Evolutionary conservation across 805 yeast genomes (phyloP).

Genomic region (Candida odintsovae): DNA sequence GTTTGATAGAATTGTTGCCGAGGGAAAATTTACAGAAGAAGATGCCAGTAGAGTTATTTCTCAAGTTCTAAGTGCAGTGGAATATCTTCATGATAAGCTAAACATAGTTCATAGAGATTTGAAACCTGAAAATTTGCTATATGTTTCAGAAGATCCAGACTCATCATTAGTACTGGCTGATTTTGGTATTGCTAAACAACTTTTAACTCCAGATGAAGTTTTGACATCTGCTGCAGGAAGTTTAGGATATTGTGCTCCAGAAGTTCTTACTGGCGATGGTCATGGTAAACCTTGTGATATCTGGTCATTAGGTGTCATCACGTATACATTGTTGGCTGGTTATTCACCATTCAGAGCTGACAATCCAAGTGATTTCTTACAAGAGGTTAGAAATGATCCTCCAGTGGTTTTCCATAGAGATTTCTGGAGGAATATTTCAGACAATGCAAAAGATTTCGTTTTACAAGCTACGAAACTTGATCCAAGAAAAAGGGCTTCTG

Average conservation of each 20-base stretch:
- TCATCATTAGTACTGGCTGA: conserved; percentile 86
- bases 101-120: conserved; percentile 91
- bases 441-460: conserved; percentile 77
- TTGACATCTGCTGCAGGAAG: conserved; percentile 81
- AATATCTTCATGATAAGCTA: conserved; percentile 59
- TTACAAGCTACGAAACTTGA: conserved; percentile 61
- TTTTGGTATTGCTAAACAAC: conserved; percentile 87
- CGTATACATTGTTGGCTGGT: conserved; percentile 87
- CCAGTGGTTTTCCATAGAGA: conserved; percentile 82
- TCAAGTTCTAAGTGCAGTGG: conserved; percentile 73
- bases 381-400: conserved; percentile 65
- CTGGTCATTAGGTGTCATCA: conserved; percentile 92
- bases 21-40: conserved; percentile 81
- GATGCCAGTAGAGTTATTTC: conserved; percentile 75
- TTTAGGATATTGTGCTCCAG: conserved; percentile 97
- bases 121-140: conserved; percentile 89
- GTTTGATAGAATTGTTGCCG: conserved; percentile 75
- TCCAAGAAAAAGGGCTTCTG: conserved; percentile 66
- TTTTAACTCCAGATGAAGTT: conserved; percentile 53
- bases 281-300: conserved; percentile 95
- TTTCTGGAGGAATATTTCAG: conserved; percentile 79
- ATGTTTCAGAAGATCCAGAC: conserved; percentile 48
- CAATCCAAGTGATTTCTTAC: conserved; percentile 70
- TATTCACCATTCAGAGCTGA: conserved; percentile 90
- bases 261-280: conserved; percentile 72